Evolutionary conservation across 2,329 filamentous ascomycete species (phyloP).

Genomic region (Claviceps cyperi): DNA sequence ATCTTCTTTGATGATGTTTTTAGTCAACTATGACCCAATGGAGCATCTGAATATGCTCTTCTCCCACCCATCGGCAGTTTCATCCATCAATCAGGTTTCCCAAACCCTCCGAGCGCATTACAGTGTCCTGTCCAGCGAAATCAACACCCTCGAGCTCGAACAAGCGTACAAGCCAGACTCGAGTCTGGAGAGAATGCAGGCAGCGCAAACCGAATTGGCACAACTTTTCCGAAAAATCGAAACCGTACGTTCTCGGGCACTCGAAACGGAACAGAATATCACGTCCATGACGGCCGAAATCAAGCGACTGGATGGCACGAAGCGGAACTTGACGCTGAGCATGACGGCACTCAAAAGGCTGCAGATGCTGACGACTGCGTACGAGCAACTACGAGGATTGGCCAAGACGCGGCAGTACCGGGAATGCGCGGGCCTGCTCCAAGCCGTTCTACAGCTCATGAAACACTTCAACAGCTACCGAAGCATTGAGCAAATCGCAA

Average conservation of each 20-base stretch:
- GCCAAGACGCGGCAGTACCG: slow-evolving; percentile 80
- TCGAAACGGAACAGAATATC: slow-evolving; percentile 88
- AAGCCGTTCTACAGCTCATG: slow-evolving; percentile 95
- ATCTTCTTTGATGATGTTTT: background rate
- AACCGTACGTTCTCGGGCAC: slow-evolving; percentile 72
- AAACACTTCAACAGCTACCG: slow-evolving; percentile 96
- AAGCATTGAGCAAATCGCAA: slow-evolving; percentile 95
- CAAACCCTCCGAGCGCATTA: slow-evolving; percentile 59
- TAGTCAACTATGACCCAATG: slow-evolving; percentile 77
- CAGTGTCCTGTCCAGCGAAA: slow-evolving; percentile 68
- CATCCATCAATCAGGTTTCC: slow-evolving; percentile 62
- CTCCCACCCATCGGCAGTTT: slow-evolving; percentile 72
- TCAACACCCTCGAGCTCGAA: slow-evolving; percentile 55
- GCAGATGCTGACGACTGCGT: slow-evolving; percentile 98
- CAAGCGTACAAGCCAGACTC: slow-evolving; percentile 79
- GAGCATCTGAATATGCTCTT: slow-evolving; percentile 89
- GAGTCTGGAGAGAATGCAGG: slow-evolving; percentile 80
- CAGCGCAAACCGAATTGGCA: slow-evolving; percentile 76
- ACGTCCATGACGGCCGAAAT: slow-evolving; percentile 99
- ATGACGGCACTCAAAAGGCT: slow-evolving; percentile 96
- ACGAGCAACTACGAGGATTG: slow-evolving; percentile 79
- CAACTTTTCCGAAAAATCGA: slow-evolving; percentile 92
- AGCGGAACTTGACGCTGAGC: slow-evolving; percentile 87
- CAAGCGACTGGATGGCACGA: slow-evolving; percentile 90
- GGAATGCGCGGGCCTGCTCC: slow-evolving; percentile 84